Percentiles rank a stretch among this genome's conserved stretches.
These are phyloP conservation scores for Epichloe festucae DNA, from an alignment of 2,329 filamentous ascomycete genomes.

Conservation along the genomic window DNA sequence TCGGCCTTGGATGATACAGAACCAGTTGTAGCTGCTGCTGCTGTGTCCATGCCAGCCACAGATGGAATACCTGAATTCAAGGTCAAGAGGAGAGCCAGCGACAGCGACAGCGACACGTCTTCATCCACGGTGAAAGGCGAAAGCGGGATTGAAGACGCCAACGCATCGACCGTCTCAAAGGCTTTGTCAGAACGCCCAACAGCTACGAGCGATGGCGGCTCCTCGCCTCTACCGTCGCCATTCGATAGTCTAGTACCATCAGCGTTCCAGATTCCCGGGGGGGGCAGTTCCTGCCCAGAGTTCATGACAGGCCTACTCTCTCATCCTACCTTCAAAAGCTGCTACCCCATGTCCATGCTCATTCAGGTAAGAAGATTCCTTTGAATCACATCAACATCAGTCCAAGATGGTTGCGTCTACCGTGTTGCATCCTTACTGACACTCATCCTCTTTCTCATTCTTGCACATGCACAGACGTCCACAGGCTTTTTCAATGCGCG, in stretches of 20 bases:
- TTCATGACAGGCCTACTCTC: slow-evolving; percentile 59
- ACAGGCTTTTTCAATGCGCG: slow-evolving; percentile 70
- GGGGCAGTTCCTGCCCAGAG: slow-evolving; percentile 38
- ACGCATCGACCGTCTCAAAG: not conserved
- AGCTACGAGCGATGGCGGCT: not conserved
- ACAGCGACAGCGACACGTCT: not conserved
- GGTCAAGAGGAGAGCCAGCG: not conserved
- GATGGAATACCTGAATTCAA: not conserved
- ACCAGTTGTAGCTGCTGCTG: not conserved
- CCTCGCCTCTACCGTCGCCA: slow-evolving; percentile 41
- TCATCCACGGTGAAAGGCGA: not conserved
- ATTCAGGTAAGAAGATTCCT: slow-evolving; percentile 45
- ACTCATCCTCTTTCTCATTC: not conserved
- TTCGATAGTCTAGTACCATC: slow-evolving; percentile 53
- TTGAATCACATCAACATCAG: not conserved
- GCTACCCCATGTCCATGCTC: slow-evolving; percentile 74
- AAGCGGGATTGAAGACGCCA: not conserved
- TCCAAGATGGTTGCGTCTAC: not conserved
- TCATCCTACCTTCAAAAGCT: slow-evolving; percentile 54
- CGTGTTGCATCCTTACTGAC: not conserved
- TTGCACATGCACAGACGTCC: slow-evolving; percentile 48
- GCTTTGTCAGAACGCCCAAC: not conserved
- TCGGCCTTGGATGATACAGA: not conserved
- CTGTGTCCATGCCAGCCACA: not conserved
- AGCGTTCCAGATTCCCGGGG: slow-evolving; percentile 44